These are phyloP conservation scores for Penicillium pulvis DNA, from an alignment of 495 filamentous ascomycete genomes.

Conservation along the genomic window DNA sequence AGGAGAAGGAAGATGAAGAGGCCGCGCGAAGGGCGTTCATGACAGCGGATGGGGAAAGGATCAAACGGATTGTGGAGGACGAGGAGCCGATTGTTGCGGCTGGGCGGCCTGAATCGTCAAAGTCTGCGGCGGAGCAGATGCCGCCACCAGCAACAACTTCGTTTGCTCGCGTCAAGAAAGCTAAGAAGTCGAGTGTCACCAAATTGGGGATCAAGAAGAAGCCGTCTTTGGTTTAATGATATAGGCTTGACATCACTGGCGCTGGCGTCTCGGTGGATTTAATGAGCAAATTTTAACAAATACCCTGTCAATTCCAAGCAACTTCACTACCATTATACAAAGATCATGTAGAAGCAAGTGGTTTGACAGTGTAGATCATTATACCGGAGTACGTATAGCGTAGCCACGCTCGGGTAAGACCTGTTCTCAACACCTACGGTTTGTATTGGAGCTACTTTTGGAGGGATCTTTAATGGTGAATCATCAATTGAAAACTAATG, in stretches of 20 bases:
- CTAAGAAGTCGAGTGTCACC: slow-evolving; percentile 75
- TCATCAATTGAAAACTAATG: slow-evolving; percentile 1
- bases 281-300: neutral
- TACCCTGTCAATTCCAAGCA: neutral
- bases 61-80: slow-evolving; percentile 52
- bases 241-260: slow-evolving; percentile 12
- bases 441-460: neutral
- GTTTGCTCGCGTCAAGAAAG: slow-evolving; percentile 78
- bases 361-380: neutral
- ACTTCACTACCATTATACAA: neutral
- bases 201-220: slow-evolving; percentile 93
- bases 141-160: slow-evolving; percentile 58
- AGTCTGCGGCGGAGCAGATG: slow-evolving; percentile 28
- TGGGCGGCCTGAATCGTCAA: slow-evolving; percentile 24
- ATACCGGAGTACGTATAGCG: neutral
- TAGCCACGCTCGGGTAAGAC: too few species aligned
- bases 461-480: neutral
- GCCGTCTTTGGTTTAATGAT: slow-evolving; percentile 47
- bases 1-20: slow-evolving; percentile 86
- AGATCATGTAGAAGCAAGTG: neutral
- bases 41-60: slow-evolving; percentile 58
- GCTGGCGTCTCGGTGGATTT: slow-evolving; percentile 10
- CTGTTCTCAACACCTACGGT: neutral
- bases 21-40: slow-evolving; percentile 77
- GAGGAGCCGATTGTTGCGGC: slow-evolving; percentile 32